Base-by-base conservation (phyloP, 805 yeast species). In the Wickerhamomyces tratensis region DNA sequence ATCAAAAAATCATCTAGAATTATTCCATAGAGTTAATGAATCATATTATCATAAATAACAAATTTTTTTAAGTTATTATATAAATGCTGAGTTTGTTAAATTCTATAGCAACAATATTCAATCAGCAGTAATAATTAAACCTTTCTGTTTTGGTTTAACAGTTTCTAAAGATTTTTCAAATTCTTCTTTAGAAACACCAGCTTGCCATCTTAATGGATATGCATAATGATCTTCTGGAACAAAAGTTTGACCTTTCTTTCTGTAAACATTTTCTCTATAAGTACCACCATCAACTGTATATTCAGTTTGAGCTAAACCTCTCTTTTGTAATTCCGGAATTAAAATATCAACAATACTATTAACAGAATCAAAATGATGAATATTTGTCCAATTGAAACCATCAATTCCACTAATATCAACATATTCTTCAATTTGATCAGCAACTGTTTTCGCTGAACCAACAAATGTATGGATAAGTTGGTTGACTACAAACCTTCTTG, bases 321-420 rank as follows among this genome's bases (percentile, higher is more conserved):
- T 51, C 13, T 41, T 43, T 46, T 56, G 58, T 31, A 64, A 52
- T 40, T 56, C 68, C n/a, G 68, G 68, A 33, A 64, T 46, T 39
- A 64, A 49, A 35, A 43, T 46, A 25, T 64, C 62, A 30, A 64
- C 64, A 25, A 65, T 44, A 10, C 62, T 66, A 46, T 63, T 64
- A 43, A 62, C 65, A 8, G 66, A 49, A 5, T 61, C 65, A 11
- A 71, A 71, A 10, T 55, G 46, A 15, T 62, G 47, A 7, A 65
- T 58, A 44, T 67, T 61, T 2, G 65, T 56, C 30, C 65, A 52
- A 42, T 66, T 66, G 50, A 67, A 65, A 5, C 71, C 71, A 42
- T 65, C 69, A 14, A 66, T 56, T 35, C 58, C 65, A 12, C 65
- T 56, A 9, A 51, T 49, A n/a, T 65, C 65, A 13, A 62, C 64